Conservation (phyloP, 2,329 filamentous ascomycete genomes). For the Cladosporium sp. region DNA sequence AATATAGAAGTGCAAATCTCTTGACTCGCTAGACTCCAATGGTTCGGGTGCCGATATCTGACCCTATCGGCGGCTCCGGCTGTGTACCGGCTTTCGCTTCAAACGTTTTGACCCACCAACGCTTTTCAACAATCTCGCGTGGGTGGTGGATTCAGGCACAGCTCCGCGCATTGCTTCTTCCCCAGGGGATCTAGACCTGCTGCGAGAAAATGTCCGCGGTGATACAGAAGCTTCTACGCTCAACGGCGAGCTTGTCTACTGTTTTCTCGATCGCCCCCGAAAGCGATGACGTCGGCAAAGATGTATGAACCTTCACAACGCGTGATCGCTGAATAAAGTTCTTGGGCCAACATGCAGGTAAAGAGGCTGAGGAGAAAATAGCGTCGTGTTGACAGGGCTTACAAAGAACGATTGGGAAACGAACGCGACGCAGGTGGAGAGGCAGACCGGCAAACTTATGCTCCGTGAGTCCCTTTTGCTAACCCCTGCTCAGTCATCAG, state of each 20-base stretch:
- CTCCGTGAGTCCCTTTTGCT: not conserved
- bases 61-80: constrained; percentile 7
- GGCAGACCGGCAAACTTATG: not conserved
- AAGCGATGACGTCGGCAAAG: not conserved
- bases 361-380: not conserved
- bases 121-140: constrained; percentile 16
- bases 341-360: not conserved
- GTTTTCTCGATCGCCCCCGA: not conserved
- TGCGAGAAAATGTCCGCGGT: not conserved
- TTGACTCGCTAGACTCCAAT: not conserved
- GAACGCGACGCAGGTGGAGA: not conserved
- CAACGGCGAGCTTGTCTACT: not conserved
- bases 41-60: not conserved
- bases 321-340: not conserved
- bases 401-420: not conserved
- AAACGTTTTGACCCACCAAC: constrained; percentile 5
- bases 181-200: constrained; percentile 6
- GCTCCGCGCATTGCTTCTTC: not conserved
- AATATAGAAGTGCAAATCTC: not conserved
- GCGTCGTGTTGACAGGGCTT: not conserved
- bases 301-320: not conserved
- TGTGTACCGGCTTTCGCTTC: not conserved
- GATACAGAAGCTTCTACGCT: not conserved
- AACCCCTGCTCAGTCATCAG: constrained; percentile 11
- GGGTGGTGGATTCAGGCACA: constrained; percentile 3